A percentile compares a stretch with the other conserved stretches of the same genome.
Conservation (phyloP, 2,329 filamentous ascomycete species). For the Fusarium mexicanum region DNA sequence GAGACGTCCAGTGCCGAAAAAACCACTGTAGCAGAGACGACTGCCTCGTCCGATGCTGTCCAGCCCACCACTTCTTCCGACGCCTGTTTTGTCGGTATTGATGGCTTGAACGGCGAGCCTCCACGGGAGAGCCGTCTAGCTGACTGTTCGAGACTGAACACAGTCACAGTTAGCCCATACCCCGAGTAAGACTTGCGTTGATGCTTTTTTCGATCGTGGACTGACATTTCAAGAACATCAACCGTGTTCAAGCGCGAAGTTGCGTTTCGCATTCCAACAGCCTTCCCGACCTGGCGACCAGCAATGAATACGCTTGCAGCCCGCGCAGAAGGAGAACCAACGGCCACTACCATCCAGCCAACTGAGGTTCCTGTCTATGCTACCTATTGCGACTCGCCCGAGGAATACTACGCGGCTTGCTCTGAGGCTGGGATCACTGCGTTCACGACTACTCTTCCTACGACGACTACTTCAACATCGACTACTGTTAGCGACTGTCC, state of each 20-base stretch:
- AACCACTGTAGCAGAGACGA: not conserved
- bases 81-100: not conserved
- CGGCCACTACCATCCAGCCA: constrained; percentile 18
- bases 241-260: not conserved
- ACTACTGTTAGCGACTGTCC: not conserved
- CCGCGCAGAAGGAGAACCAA: not conserved
- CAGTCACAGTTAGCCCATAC: constrained; percentile 13
- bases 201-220: fast-evolving
- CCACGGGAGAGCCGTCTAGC: not conserved
- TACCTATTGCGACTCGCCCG: constrained; percentile 15
- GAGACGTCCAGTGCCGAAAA: not conserved
- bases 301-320: not conserved
- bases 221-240: not conserved
- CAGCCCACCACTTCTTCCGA: not conserved
- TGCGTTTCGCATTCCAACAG: constrained; percentile 8
- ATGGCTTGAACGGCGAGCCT: not conserved
- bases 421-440: constrained; percentile 1
- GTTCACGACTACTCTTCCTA: constrained; percentile 4
- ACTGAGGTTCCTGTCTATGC: constrained; percentile 1
- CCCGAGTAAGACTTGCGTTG: not conserved
- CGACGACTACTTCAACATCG: not conserved
- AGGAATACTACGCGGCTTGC: constrained; percentile 21
- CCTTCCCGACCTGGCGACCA: not conserved
- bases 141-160: constrained; percentile 9
- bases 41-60: not conserved